Conservation (phyloP, 1,284 basidiomycete species). For the Pseudozyma pruni region DNA sequence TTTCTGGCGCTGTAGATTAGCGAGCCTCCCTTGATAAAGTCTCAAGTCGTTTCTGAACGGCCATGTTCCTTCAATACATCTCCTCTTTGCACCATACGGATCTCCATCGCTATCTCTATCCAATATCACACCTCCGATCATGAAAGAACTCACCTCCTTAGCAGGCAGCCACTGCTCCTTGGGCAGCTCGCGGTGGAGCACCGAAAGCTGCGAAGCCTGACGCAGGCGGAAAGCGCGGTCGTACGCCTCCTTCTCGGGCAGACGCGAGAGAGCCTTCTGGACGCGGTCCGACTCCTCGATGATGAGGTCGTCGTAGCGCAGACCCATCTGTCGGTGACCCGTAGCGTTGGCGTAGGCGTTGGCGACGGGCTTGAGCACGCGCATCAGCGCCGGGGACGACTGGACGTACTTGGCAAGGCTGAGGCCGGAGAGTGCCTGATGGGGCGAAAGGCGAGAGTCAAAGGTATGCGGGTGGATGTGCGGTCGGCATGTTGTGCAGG, state of each 20-base stretch:
- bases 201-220: constrained; percentile 81
- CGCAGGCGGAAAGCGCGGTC: constrained; percentile 93
- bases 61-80: no score
- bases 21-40: no score
- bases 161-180: constrained; percentile 85
- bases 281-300: constrained; percentile 86
- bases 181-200: constrained; percentile 83
- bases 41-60: no score
- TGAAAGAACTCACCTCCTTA: constrained; percentile 74
- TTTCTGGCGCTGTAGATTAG: no score
- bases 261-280: constrained; percentile 80
- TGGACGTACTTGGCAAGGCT: constrained; percentile 83
- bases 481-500: no score
- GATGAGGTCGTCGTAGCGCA: constrained; percentile 94
- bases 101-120: no score
- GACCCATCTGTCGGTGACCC: constrained; percentile 88
- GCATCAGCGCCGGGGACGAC: constrained; percentile 76
- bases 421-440: constrained; percentile 60
- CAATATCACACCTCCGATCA: no score
- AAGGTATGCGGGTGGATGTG: no score
- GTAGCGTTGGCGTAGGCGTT: constrained; percentile 83
- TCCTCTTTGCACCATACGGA: no score
- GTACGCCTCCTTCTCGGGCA: constrained; percentile 82
- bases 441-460: background rate
- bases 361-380: constrained; percentile 81